Base-by-base conservation (phyloP, 1,284 basidiomycete species). In the Tilletia indica region DNA sequence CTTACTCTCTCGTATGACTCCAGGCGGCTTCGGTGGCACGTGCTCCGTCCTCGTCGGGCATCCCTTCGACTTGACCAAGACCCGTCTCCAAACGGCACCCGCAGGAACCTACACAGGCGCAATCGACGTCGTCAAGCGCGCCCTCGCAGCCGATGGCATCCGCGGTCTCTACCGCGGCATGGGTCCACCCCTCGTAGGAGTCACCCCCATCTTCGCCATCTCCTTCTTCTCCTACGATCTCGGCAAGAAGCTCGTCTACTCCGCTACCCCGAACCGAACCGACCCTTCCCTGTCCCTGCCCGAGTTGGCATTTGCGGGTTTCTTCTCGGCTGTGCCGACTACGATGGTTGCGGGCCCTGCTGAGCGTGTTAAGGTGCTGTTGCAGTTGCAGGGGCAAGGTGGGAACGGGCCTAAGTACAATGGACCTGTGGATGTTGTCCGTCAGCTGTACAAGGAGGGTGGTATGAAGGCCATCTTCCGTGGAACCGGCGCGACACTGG, bases 161-260 rank as follows among this genome's bases (percentile, higher is more conserved):
- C 88, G 87, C 74, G 97, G 97, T 47, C 86, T 99, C 85, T 99
- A 98, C 86, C 92, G 96, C 77, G 96, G 96, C 49, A 95, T 99
- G 87, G 92, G 96, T 2, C 96, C 97, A 36, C 97, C 97, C 68
- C 87, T 99, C 75, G 87, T 97, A 48, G 97, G 97, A 70, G 94
- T 99, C 42, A 98, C 97, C 2, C 97, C 97, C 67, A 99, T 99
- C 84, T 99, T 99, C 83, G 97, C 97, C 14, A 87, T 99, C 63
- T 97, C 94, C 3, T 99, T 99, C 88, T 98, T 95, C 94, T 94
- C 93, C 21, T 99, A 98, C 85, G 95, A 97, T 83, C 88, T 91
- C 74, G 94, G 96, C 58, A 98, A 98, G 86, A 90, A 92, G 78
- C 86, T 98, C 73, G 93, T 98, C 70, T 89, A 90, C 79, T 83